Conservation (phyloP, 306 rosid genomes). For the Pyrus bretschneideri region DNA sequence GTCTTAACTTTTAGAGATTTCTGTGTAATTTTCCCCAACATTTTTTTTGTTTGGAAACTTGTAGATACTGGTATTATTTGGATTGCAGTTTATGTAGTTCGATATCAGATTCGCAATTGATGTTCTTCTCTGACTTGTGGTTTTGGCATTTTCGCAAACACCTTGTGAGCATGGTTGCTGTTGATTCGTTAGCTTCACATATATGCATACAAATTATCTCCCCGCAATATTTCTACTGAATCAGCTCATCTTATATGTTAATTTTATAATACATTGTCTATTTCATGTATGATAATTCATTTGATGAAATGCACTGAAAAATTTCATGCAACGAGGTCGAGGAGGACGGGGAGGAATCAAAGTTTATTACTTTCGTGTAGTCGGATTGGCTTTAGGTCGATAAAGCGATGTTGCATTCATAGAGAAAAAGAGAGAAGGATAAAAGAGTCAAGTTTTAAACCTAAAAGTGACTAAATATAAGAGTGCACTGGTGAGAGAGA, state of each 20-base stretch:
- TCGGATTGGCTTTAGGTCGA: constrained; percentile 19
- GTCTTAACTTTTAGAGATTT: no score
- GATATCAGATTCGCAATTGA: background rate
- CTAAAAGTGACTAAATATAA: no score
- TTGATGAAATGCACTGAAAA: background rate
- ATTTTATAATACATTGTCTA: no score
- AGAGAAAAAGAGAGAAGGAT: no score
- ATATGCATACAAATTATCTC: background rate
- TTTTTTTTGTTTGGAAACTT: no score
- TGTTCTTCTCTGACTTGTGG: background rate
- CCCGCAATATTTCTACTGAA: background rate
- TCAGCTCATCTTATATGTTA: background rate
- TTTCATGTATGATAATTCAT: background rate
- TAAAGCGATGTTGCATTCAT: no score
- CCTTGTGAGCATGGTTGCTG: background rate
- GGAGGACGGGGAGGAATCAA: background rate
- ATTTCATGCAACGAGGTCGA: background rate
- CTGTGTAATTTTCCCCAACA: no score
- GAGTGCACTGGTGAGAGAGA: no score
- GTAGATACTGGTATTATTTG: background rate
- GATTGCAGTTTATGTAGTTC: background rate
- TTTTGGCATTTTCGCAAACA: background rate
- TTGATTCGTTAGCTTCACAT: background rate
- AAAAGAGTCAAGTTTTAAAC: no score
- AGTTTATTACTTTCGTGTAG: background rate